Evolutionary conservation across 2,329 filamentous ascomycete genomes (phyloP), one percentile per base, ranked within the genome.

Genomic region (Onygenales sp.): DNA sequence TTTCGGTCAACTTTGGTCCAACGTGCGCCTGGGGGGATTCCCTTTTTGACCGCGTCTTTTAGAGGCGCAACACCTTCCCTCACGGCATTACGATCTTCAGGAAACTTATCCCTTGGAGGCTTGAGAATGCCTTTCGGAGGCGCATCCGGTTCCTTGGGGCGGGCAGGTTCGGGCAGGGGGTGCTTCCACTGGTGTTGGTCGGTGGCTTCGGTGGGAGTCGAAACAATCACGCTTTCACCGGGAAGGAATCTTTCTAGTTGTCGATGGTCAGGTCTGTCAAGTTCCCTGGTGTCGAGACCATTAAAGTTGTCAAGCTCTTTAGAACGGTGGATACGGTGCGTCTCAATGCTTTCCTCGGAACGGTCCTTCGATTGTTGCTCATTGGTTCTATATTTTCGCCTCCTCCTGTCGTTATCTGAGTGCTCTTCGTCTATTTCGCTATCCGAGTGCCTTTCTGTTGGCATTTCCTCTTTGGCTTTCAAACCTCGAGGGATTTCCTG

Each of bases 1-100:
- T 86, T 84, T 54, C 91, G 83, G 66, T 86, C 88, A 65, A 97
- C 91, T 73, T 93, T 95, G 46, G 91, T 96, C 91, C 91, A 96
- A 52, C 89, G 82, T 36, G 91, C 91, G 54, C 86, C 87, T 0
- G 84, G 72, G 0, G 87, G 87, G 35, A 89, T 87, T 41, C 88
- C 85, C 57, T 85, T 83, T 65, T 83, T 84, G 68, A 86, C 84
- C 48, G 88, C 84, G 65, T 95, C 89, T 71, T 95, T 95, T 65
- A 95, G 81, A n/a, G 91, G 91, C 2, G 91, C 90, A 6, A 95
- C 92, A 13, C 91, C 92, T 68, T 96, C 92, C 17, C 91, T 82
- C 38, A 94, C 78, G 0, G 89, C 86, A 59, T 90, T 85, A 0
- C 83, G 81, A 57, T 95, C 86, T 64, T 96, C 91, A 0, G 92